These are phyloP conservation scores for maize (Zea mays) DNA, from an alignment of 176 grass and related monocot genomes.

Conservation along the genomic window Zm-B73-REFERENCE-NAM-5.0 NC_050098.1:13431001-13431500, in stretches of 20 bases:
- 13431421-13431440: too few species aligned
- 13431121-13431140: background rate
- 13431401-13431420: too few species aligned
- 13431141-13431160: background rate
- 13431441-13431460: too few species aligned
- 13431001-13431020: slow-evolving; percentile 1
- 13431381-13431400: background rate
- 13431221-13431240: background rate
- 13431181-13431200: background rate
- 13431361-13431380: background rate
- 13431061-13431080: background rate
- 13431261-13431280: background rate
- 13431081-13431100: slow-evolving; percentile 18
- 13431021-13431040: background rate
- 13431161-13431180: background rate
- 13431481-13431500: background rate
- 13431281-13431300: background rate
- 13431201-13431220: background rate
- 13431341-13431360: background rate
- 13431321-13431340: background rate
- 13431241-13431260: slow-evolving; percentile 15
- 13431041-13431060: background rate
- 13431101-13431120: background rate
- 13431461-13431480: background rate
- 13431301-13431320: background rate